phyloP scores from a whole-genome alignment of 371 early-diverging fungal species.

The Umbelopsis sp. region DNA sequence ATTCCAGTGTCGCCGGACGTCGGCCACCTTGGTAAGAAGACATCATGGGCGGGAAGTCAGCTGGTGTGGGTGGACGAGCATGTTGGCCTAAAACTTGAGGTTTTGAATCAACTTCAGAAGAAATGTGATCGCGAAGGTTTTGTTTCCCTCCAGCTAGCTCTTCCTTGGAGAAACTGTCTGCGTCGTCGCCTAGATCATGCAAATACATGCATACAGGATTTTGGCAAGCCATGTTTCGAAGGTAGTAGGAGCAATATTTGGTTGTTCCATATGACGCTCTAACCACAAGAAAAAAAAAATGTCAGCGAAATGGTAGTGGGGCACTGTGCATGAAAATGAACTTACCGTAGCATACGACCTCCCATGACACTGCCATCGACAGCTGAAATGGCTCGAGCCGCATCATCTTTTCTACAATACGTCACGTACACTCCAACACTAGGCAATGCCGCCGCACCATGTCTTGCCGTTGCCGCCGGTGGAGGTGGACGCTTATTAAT shows the following conservation, averaged over 20 bases:
- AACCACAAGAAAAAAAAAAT: not conserved
- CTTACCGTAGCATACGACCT: conserved; percentile 78
- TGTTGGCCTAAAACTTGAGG: conserved; percentile 24
- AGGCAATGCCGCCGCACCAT: conserved; percentile 44
- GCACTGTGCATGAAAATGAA: not conserved
- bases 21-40: conserved; percentile 15
- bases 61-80: conserved; percentile 33
- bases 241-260: conserved; percentile 87
- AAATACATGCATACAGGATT: conserved; percentile 84
- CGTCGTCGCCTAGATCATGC: conserved; percentile 88
- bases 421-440: conserved; percentile 89
- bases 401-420: conserved; percentile 87
- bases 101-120: conserved; percentile 35
- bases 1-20: conserved; percentile 33
- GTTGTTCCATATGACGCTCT: conserved; percentile 90
- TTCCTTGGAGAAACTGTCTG: conserved; percentile 69
- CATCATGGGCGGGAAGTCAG: conserved; percentile 37
- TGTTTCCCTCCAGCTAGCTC: conserved; percentile 58
- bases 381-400: conserved; percentile 85
- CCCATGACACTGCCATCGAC: conserved; percentile 91
- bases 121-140: conserved; percentile 49
- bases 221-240: conserved; percentile 79
- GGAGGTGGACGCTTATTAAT: conserved; percentile 42
- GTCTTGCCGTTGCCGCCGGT: conserved; percentile 12
- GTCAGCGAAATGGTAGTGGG: not conserved